phyloP scores from a whole-genome alignment of 2,329 filamentous ascomycete species.

The Penicillium paneum region DNA sequence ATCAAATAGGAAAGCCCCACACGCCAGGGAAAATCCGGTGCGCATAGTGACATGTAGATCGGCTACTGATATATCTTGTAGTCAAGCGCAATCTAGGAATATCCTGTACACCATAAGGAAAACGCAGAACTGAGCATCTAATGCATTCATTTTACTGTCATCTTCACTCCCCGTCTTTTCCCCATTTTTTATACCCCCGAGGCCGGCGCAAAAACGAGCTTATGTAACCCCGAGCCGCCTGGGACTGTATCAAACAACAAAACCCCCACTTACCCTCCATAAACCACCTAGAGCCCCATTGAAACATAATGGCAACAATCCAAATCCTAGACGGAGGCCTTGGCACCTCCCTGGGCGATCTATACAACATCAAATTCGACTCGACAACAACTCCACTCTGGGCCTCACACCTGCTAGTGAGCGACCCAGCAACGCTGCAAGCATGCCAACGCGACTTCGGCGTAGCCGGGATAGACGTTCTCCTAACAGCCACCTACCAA shows the following conservation, averaged over 20 bases:
- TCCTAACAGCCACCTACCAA: constrained; percentile 68
- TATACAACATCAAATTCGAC: constrained; percentile 54
- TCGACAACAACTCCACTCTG: constrained; percentile 55
- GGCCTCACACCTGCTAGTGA: constrained; percentile 65
- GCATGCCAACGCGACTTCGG: constrained; percentile 58
- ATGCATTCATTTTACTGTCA: background rate
- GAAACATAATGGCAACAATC: constrained; percentile 38
- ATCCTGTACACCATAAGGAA: no score
- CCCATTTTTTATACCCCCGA: background rate
- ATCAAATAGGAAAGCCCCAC: no score
- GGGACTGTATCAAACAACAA: background rate
- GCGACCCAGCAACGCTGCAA: constrained; percentile 51
- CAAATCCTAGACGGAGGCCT: constrained; percentile 63
- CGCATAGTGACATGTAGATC: no score
- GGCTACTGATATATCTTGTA: no score
- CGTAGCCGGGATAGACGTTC: constrained; percentile 57
- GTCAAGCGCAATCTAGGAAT: no score
- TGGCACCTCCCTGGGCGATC: constrained; percentile 62
- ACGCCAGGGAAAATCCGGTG: no score
- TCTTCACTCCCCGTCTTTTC: background rate
- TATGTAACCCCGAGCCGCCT: background rate
- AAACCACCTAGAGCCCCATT: background rate
- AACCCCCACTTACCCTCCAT: constrained; percentile 7
- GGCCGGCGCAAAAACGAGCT: background rate
- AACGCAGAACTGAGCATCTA: no score